Conservation (phyloP, 164 flowering plant species). For the Umbilicus rupestris region DNA sequence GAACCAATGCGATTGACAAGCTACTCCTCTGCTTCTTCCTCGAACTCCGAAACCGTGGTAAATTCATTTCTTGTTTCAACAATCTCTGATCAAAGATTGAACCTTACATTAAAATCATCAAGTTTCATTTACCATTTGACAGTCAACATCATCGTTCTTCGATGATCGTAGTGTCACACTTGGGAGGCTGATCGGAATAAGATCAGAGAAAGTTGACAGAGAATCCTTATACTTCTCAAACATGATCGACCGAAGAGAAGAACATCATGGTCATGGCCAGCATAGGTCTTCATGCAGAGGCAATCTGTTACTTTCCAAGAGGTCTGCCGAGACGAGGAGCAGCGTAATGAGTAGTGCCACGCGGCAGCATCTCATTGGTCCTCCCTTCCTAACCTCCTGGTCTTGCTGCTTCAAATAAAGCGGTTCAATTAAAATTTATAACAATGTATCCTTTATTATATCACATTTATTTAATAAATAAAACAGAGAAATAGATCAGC, state of each 20-base stretch:
- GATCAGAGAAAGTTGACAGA: slow-evolving; percentile 24
- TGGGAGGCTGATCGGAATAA: slow-evolving; percentile 54
- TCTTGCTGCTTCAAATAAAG: too few relatives aligned
- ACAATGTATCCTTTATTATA: too few relatives aligned
- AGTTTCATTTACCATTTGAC: neutral
- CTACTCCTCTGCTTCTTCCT: slow-evolving; percentile 57
- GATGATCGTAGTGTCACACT: slow-evolving; percentile 52
- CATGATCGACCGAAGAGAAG: too few relatives aligned
- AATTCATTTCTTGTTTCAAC: too few relatives aligned
- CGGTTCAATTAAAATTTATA: too few relatives aligned
- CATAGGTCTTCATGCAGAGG: slow-evolving; percentile 4
- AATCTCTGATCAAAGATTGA: neutral
- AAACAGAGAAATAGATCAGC: too few relatives aligned
- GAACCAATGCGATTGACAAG: slow-evolving; percentile 27
- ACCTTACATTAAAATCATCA: neutral
- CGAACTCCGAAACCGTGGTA: slow-evolving; percentile 60
- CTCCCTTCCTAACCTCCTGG: too few relatives aligned
- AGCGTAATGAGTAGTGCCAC: too few relatives aligned
- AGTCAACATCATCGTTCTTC: slow-evolving; percentile 73
- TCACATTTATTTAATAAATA: too few relatives aligned
- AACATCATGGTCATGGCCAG: slow-evolving; percentile 13
- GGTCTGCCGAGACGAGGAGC: too few relatives aligned
- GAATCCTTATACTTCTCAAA: too few relatives aligned
- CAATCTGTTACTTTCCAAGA: neutral
- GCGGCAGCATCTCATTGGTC: too few relatives aligned